Conservation (phyloP, 2,329 filamentous ascomycete species). For the Xylaria sp. region DNA sequence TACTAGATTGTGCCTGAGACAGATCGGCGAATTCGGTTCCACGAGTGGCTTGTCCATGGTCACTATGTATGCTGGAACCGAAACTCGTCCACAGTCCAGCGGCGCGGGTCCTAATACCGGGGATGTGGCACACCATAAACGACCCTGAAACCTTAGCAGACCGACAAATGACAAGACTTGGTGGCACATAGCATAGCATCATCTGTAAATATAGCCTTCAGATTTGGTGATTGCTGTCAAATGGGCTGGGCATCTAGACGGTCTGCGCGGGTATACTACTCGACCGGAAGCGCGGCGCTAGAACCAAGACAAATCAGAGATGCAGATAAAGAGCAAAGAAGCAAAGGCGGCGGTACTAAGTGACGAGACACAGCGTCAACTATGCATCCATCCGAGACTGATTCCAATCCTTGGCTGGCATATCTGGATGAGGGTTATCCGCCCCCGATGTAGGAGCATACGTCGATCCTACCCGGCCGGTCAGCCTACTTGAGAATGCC, state of each 20-base stretch:
- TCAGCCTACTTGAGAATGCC: not conserved
- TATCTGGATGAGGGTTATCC: slow-evolving; percentile 11
- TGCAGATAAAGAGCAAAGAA: not conserved
- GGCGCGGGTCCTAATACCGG: not conserved
- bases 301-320: slow-evolving; percentile 27
- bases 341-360: slow-evolving; percentile 2
- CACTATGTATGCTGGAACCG: not conserved
- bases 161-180: not conserved
- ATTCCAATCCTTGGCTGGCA: slow-evolving; percentile 11
- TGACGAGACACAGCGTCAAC: slow-evolving; percentile 14
- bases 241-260: slow-evolving; percentile 12
- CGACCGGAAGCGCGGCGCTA: slow-evolving; percentile 16
- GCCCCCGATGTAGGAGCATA: slow-evolving; percentile 17
- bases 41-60: not conserved
- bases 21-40: not conserved
- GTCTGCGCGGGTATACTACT: slow-evolving; percentile 2
- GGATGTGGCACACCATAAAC: not conserved
- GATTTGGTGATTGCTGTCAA: not conserved
- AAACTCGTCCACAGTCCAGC: not conserved
- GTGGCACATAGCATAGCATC: not conserved
- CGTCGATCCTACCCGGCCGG: not conserved
- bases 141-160: not conserved
- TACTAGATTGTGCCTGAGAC: not conserved
- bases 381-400: slow-evolving; percentile 16
- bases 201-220: not conserved